Base-by-base conservation (phyloP, 441 rosid species). In the Populus trichocarpa region DNA sequence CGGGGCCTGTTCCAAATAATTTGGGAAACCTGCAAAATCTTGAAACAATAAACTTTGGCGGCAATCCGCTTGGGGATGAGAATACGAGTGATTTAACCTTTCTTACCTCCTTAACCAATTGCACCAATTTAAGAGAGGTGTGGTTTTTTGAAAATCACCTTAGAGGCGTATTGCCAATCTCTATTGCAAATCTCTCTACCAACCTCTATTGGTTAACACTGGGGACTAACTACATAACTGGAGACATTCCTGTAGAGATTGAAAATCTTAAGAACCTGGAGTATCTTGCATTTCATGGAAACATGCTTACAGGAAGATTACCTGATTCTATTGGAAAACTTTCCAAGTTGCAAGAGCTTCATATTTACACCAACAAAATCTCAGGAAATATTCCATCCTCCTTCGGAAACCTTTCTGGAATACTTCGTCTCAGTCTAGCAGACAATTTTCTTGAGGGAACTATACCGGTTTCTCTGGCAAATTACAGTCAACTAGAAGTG, bases 301-400 rank as follows among this genome's bases (percentile, higher is more conserved):
- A 78, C 71, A 50, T 66, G 20, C 23, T 78, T 28, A 78, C 68
- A 46, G 72, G 76, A 25, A 42, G 25, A 9, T 30, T 78, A 22
- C 81, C 81, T 1, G 50, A 13, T 12, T 72, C 25, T 14, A 65
- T 78, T 20, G 68, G 76, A 4, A 78, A 67, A 59, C 73, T 78
- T 67, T 16, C 35, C 20, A 23, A 67, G 28, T 33, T 78, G 40
- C 76, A 78, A 72, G 61, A 30, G 26, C 6, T 78, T 4, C n/a
- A 23, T 35, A 2, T 72, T 5, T 5, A 30, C 12, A 59, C 68
- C 35, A 78, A 78, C 13, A 36, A 25, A n/a, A 72, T 78, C 1
- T 67, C 76, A 16, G 73, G 81, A 65, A 53, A 26, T 16, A 72
- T 78, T 46, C 87, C 88, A 38, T 26, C 82, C 6, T 79, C 87